Evolutionary conservation across 2,329 filamentous ascomycete species (phyloP).

Genomic region (Chaetomium globosum): DNA sequence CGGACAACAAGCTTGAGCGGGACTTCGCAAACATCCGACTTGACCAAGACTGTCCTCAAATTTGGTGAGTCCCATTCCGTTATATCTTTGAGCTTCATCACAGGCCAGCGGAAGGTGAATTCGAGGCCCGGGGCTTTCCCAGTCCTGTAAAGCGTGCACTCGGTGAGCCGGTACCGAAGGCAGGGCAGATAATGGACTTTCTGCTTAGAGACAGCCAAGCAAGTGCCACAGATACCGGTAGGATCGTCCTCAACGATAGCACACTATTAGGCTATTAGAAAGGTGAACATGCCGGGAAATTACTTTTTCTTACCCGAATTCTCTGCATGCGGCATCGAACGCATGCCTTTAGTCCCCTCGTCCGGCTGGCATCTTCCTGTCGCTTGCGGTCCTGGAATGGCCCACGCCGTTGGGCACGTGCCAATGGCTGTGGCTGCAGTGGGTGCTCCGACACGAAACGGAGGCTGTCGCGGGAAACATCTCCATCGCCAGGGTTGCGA

Average conservation of each 20-base stretch:
- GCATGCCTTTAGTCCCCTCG: constrained; percentile 22
- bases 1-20: constrained; percentile 24
- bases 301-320: constrained; percentile 13
- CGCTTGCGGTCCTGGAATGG: constrained; percentile 18
- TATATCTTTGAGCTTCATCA: constrained; percentile 28
- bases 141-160: constrained; percentile 24
- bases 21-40: constrained; percentile 24
- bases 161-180: constrained; percentile 25
- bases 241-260: constrained; percentile 17
- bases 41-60: constrained; percentile 18
- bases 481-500: neutral
- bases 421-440: neutral
- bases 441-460: constrained; percentile 1
- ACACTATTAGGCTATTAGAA: constrained; percentile 15
- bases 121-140: constrained; percentile 27
- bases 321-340: constrained; percentile 27
- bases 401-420: constrained; percentile 4
- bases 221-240: constrained; percentile 16
- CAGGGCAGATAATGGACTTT: constrained; percentile 24
- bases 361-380: constrained; percentile 19
- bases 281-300: neutral
- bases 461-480: neutral
- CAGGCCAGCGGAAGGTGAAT: constrained; percentile 27
- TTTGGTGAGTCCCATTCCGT: constrained; percentile 19
- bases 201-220: constrained; percentile 19